Conservation (phyloP, 257 asterid genomes). For the Solanum pinnatisectum region DNA sequence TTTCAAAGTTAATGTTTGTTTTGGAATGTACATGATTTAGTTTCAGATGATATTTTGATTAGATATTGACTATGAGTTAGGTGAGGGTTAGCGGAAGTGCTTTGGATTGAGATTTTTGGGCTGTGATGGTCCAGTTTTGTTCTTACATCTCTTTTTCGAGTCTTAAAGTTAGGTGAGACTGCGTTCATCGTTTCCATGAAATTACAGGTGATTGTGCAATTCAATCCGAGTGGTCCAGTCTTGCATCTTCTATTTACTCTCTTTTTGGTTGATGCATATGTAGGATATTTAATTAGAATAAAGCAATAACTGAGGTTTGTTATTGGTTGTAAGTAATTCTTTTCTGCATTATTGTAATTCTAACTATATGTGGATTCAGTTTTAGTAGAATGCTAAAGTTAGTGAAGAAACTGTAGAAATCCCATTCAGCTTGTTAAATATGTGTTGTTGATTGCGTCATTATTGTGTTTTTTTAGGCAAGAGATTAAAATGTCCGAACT, state of each 20-base stretch:
- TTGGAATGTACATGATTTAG: neutral
- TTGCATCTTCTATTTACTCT: neutral
- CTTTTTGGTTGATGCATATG: neutral
- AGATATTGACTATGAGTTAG: neutral
- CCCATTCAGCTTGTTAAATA: neutral
- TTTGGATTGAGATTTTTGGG: neutral
- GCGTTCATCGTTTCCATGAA: neutral
- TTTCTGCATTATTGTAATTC: neutral
- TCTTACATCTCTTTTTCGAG: neutral
- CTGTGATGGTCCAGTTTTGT: neutral
- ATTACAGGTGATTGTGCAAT: neutral
- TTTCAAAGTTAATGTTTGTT: neutral
- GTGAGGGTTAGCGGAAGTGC: neutral
- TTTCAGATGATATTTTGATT: neutral
- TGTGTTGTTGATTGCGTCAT: neutral
- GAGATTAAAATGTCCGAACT: neutral
- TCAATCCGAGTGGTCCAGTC: slow-evolving; percentile 1
- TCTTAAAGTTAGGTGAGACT: neutral
- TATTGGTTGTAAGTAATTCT: neutral
- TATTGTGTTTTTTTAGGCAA: too few relatives aligned
- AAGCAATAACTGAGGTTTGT: neutral
- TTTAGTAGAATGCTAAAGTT: neutral
- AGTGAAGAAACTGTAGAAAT: neutral
- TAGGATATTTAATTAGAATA: neutral
- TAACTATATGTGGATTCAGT: neutral